Evolutionary conservation across 345 rosid species (phyloP).

Genomic region (Ricinus communis): DNA sequence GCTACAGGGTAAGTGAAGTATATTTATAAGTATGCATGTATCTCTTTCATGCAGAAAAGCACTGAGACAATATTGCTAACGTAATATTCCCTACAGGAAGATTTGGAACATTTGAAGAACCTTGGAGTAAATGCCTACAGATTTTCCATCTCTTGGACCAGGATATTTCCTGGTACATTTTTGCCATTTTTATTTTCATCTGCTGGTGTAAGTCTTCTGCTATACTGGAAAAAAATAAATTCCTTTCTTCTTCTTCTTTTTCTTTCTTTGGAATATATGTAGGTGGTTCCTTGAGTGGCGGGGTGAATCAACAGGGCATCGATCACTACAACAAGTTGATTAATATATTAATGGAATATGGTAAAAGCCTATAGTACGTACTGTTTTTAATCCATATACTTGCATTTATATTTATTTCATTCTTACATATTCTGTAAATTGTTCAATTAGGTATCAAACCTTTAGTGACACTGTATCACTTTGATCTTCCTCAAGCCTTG

Average conservation of each 20-base stretch:
- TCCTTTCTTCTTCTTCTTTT: too few relatives aligned
- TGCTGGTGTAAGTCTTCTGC: too few relatives aligned
- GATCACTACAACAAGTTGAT: constrained; percentile 41
- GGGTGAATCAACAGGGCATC: constrained; percentile 38
- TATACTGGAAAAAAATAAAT: too few relatives aligned
- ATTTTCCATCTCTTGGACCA: constrained; percentile 55
- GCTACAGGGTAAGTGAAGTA: constrained; percentile 40
- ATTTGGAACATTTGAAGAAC: constrained; percentile 24
- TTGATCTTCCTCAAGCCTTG: constrained; percentile 43
- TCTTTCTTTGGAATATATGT: neutral
- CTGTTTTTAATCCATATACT: too few relatives aligned
- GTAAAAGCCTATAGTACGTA: neutral
- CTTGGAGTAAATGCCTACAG: constrained; percentile 43
- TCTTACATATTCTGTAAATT: neutral
- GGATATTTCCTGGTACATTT: constrained; percentile 44
- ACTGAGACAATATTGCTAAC: too few relatives aligned
- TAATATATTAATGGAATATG: constrained; percentile 25
- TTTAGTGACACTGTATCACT: constrained; percentile 41
- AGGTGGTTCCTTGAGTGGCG: constrained; percentile 42
- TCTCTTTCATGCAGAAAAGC: neutral
- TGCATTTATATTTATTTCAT: neutral
- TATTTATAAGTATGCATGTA: neutral
- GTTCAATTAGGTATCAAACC: constrained; percentile 40
- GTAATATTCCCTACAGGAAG: constrained; percentile 30
- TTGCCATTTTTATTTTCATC: neutral